Percentiles rank a stretch among this genome's conserved stretches.
Evolutionary conservation across 331 rosid genomes (phyloP).

Genomic region (Spiraea crenata): DNA sequence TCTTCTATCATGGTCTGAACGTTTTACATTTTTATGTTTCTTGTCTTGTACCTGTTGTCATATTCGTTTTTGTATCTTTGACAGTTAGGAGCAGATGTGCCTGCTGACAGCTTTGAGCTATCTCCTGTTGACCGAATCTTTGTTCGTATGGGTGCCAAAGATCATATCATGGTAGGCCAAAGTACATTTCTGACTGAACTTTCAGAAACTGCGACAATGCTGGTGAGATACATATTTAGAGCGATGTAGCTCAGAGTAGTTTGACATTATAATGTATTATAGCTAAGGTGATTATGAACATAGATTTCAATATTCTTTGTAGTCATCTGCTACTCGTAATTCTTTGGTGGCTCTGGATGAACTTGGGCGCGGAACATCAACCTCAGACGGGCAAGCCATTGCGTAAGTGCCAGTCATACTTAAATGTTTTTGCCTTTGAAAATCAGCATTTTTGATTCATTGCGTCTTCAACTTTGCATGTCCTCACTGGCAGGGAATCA

Average conservation of each 20-base stretch:
- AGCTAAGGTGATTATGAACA: not conserved
- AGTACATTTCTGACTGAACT: constrained; percentile 96
- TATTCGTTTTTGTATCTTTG: constrained; percentile 31
- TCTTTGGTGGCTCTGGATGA: constrained; percentile 94
- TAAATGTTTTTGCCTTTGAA: constrained; percentile 18
- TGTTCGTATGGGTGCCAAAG: constrained; percentile 98
- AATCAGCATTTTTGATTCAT: not conserved
- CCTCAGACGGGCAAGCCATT: constrained; percentile 99
- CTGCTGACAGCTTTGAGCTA: constrained; percentile 82
- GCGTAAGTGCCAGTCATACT: constrained; percentile 56
- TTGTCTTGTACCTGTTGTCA: constrained; percentile 14
- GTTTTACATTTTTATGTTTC: not conserved
- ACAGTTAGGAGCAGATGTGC: constrained; percentile 95
- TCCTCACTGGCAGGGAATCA: constrained; percentile 54
- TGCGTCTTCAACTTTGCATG: not conserved
- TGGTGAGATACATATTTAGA: constrained; percentile 52
- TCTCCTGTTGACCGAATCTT: constrained; percentile 86
- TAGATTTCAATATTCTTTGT: constrained; percentile 31
- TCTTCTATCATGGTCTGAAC: constrained; percentile 7
- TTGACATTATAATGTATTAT: not conserved
- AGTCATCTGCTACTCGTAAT: constrained; percentile 80
- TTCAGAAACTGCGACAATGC: constrained; percentile 90
- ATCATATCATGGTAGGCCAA: constrained; percentile 95
- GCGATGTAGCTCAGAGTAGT: not conserved
- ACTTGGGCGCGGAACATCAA: constrained; percentile 99